Percentiles rank a stretch among this genome's conserved stretches.
phyloP scores from a whole-genome alignment of 257 asterid species.

The Solanum virginianum region DNA sequence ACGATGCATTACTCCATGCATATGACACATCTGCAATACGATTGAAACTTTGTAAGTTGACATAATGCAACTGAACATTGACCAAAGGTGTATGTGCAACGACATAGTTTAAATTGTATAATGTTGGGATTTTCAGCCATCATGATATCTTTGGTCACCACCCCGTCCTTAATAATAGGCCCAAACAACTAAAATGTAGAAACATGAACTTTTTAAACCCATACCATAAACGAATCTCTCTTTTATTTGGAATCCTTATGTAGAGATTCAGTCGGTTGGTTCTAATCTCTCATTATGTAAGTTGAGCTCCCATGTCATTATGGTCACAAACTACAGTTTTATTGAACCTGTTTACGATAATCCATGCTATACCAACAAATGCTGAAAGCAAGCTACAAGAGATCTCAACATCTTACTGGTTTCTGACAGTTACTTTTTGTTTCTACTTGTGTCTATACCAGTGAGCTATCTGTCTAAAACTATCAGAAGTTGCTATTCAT shows the following conservation, averaged over 20 bases:
- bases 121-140: not conserved
- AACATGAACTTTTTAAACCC: not conserved
- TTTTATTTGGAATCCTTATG: not conserved
- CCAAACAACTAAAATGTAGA: not conserved
- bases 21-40: conserved; percentile 45
- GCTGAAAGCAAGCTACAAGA: not conserved
- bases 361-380: not conserved
- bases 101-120: not conserved
- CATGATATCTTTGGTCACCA: not conserved
- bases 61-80: not conserved
- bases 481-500: not conserved
- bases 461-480: not conserved
- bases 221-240: not conserved
- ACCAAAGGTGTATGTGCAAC: not conserved
- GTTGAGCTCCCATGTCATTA: not conserved
- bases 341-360: not conserved
- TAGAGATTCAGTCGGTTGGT: not conserved
- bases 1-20: conserved; percentile 73
- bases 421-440: not conserved
- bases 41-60: not conserved
- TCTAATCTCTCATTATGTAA: not conserved
- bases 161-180: not conserved
- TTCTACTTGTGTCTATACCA: not conserved
- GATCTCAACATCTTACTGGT: not conserved
- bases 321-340: not conserved